These are phyloP conservation scores for Monosporascus sp. DNA, from an alignment of 2,329 filamentous ascomycete genomes.

Conservation along the genomic window DNA sequence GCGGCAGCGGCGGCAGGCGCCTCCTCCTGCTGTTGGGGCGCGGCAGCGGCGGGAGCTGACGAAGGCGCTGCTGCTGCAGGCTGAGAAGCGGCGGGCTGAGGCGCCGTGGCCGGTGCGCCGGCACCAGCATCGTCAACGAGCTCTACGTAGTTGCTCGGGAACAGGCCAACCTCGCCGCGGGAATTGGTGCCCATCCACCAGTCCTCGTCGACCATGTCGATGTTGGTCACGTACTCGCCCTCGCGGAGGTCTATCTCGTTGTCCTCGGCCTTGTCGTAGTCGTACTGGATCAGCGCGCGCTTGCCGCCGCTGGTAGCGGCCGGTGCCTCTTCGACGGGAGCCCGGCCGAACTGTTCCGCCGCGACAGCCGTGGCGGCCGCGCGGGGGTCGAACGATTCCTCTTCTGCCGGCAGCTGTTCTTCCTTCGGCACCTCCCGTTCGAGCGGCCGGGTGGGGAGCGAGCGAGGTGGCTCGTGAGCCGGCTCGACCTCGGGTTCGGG, in stretches of 20 bases:
- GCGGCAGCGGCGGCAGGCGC: slow-evolving; percentile 32
- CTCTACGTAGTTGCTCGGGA: slow-evolving; percentile 97
- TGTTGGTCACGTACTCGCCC: slow-evolving; percentile 82
- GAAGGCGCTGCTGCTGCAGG: slow-evolving; percentile 21
- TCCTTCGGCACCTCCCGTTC: slow-evolving; percentile 58
- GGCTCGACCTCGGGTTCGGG: slow-evolving; percentile 50
- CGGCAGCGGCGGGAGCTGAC: slow-evolving; percentile 32
- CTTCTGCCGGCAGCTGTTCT: slow-evolving; percentile 60
- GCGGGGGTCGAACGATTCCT: slow-evolving; percentile 56
- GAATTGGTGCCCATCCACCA: slow-evolving; percentile 98
- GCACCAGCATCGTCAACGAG: slow-evolving; percentile 60
- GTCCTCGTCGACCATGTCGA: slow-evolving; percentile 96
- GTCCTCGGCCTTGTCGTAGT: slow-evolving; percentile 96
- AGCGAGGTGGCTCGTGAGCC: slow-evolving; percentile 43
- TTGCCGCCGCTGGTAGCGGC: slow-evolving; percentile 49
- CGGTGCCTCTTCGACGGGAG: slow-evolving; percentile 29
- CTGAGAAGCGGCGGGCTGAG: slow-evolving; percentile 25
- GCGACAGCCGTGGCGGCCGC: slow-evolving; percentile 53
- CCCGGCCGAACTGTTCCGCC: slow-evolving; percentile 37
- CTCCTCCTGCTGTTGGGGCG: slow-evolving; percentile 32
- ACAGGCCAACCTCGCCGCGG: slow-evolving; percentile 78
- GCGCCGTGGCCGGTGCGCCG: slow-evolving; percentile 22
- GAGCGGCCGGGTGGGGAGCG: slow-evolving; percentile 61
- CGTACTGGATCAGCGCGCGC: slow-evolving; percentile 79
- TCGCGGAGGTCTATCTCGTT: slow-evolving; percentile 92